A percentile compares a stretch with the other conserved stretches of the same genome.
Evolutionary conservation across 148 eudicot genomes (phyloP).

Genomic region (Nyssa sinensis): DNA sequence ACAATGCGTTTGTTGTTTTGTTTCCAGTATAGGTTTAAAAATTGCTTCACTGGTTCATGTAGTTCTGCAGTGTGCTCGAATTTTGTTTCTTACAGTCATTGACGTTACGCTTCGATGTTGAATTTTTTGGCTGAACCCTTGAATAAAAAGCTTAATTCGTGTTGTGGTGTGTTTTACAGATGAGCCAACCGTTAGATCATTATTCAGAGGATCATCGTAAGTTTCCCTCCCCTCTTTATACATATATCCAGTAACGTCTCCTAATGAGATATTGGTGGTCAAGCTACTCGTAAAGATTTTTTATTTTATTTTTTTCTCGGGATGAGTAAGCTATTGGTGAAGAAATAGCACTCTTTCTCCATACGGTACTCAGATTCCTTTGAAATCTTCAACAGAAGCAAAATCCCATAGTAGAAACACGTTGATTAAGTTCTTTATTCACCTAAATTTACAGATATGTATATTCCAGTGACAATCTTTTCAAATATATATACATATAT

Average conservation of each 20-base stretch:
- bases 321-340: too few species aligned
- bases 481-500: too few species aligned
- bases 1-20: background rate
- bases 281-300: too few species aligned
- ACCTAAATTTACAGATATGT: background rate
- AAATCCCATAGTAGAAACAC: background rate
- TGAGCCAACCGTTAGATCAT: conserved; percentile 13
- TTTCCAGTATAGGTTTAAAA: background rate
- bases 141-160: too few species aligned
- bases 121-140: too few species aligned
- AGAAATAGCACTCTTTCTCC: background rate
- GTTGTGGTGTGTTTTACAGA: conserved; percentile 1
- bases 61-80: background rate
- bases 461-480: background rate
- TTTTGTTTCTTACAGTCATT: too few species aligned
- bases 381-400: background rate
- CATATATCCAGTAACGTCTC: background rate
- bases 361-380: background rate
- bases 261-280: too few species aligned
- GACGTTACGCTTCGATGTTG: too few species aligned
- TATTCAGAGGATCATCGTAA: conserved; percentile 13
- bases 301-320: too few species aligned
- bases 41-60: background rate
- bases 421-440: background rate
- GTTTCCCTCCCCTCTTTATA: background rate